Percentiles rank a stretch among this genome's conserved stretches.
phyloP scores from a whole-genome alignment of 192 early-diverging fungal species.

The Coemansia sp. region DNA sequence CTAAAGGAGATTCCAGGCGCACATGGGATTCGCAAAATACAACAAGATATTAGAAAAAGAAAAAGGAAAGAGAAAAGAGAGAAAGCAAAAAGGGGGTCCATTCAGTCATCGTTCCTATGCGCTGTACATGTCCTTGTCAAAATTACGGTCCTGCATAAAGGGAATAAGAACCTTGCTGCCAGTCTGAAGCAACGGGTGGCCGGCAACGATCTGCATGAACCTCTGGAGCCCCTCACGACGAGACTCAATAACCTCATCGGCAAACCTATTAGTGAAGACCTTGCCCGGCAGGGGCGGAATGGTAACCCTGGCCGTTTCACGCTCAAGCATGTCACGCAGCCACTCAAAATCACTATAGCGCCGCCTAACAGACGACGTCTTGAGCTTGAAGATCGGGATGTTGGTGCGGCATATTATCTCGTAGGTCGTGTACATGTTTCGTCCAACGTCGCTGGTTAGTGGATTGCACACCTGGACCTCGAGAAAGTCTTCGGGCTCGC shows the following conservation, averaged over 20 bases:
- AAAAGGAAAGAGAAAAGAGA: slow-evolving; percentile 2
- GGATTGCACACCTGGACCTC: slow-evolving; percentile 94
- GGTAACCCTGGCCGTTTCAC: slow-evolving; percentile 89
- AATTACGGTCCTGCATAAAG: slow-evolving; percentile 93
- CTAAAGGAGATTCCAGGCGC: too few species aligned
- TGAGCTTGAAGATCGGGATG: slow-evolving; percentile 94
- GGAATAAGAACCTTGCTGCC: slow-evolving; percentile 91
- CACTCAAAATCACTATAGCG: slow-evolving; percentile 99
- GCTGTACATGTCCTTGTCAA: slow-evolving; percentile 73
- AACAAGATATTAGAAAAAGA: not conserved
- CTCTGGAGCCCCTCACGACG: slow-evolving; percentile 88
- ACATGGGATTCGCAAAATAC: too few species aligned
- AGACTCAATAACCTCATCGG: slow-evolving; percentile 94
- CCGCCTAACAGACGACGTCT: slow-evolving; percentile 78
- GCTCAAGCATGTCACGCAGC: slow-evolving; percentile 92
- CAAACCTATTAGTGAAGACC: slow-evolving; percentile 93
- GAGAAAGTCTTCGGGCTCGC: slow-evolving; percentile 95
- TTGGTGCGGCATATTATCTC: slow-evolving; percentile 95
- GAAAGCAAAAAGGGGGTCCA: not conserved
- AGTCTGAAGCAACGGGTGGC: slow-evolving; percentile 96
- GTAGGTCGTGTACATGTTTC: slow-evolving; percentile 93
- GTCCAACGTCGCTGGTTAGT: slow-evolving; percentile 72
- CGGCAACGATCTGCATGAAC: slow-evolving; percentile 95
- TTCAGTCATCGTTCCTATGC: not conserved
- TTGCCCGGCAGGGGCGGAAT: slow-evolving; percentile 96